Evolutionary conservation across 2,329 filamentous ascomycete genomes (phyloP), one percentile per base, ranked within the genome.

Genomic region (Phialophora tarda): DNA sequence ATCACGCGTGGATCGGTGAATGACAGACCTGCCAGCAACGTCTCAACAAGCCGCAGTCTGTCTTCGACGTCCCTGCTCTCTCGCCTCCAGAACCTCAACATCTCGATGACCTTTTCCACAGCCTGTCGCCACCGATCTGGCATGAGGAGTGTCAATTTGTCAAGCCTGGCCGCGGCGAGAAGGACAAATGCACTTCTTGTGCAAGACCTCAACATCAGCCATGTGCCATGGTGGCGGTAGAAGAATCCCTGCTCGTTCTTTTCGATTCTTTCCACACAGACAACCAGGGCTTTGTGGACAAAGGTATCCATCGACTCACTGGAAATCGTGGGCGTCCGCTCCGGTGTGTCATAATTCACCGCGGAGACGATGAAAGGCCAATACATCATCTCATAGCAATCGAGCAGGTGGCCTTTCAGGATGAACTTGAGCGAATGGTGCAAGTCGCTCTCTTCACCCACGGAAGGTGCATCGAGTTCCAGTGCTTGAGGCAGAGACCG

Each of bases 321-420:
- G 12, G 71, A 66, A 8, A 67, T 65, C 7, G 58, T 76, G 65
- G 21, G 68, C 72, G 2, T 73, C 64, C 12, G 77, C 76, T 54
- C 78, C 0, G 78, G 71, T 23, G 77, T 66, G 24, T 72, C 71
- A 32, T 73, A 51, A 14, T 75, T 63, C 21, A 78, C 73, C 6
- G 73, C 73, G 47, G 75, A 74, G 1, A 74, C 72, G 32, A 78
- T 71, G 48, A 77, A 78, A 5, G 75, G 75, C 72, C 76, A 78
- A 64, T 78, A 78, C 71, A 78, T 78, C 71, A 74, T 75, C 64
- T 78, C 77, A 48, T 77, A 76, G 63, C 75, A 78, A 64, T 78
- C 75, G 17, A 77, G 72, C 4, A 78, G 69, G 60, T 78, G 76
- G 4, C 74, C 76, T 26, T 71, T 73, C 10, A 78, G 74, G 26